A percentile compares a stretch with the other conserved stretches of the same genome.
phyloP scores from a whole-genome alignment of 78 protist species.

The Polysphondylium violaceum region DNA sequence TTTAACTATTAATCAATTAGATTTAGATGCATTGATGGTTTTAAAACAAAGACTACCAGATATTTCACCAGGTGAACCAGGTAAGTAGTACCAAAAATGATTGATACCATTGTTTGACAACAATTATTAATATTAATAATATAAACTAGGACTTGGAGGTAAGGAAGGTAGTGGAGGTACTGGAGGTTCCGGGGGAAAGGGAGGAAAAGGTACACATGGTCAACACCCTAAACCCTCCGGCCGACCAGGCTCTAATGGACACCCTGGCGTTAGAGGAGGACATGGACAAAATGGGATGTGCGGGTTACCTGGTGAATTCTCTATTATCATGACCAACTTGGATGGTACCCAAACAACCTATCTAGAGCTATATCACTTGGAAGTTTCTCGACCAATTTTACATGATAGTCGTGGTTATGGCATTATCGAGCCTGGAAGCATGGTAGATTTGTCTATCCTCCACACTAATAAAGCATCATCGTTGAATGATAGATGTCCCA shows the following conservation, averaged over 20 bases:
- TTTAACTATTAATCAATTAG: not conserved
- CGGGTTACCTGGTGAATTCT: conserved; percentile 21
- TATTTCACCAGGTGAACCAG: conserved; percentile 40
- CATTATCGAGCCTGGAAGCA: conserved; percentile 47
- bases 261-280: conserved; percentile 1
- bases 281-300: conserved; percentile 1
- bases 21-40: conserved; percentile 56
- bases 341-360: not conserved
- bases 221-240: not conserved
- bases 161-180: not conserved
- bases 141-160: conserved; percentile 59
- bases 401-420: conserved; percentile 53
- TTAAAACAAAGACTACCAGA: conserved; percentile 31
- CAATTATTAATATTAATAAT: too few species aligned
- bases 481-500: conserved; percentile 60
- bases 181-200: not conserved
- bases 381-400: not conserved
- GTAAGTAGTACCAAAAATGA: conserved; percentile 19
- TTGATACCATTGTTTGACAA: too few species aligned
- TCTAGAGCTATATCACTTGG: conserved; percentile 24
- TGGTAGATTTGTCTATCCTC: conserved; percentile 6
- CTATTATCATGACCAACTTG: not conserved
- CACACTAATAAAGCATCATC: conserved; percentile 52
- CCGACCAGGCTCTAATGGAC: not conserved
- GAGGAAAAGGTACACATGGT: not conserved